phyloP scores from a whole-genome alignment of 306 rosid genomes.

The Sicyos baderoa region DNA sequence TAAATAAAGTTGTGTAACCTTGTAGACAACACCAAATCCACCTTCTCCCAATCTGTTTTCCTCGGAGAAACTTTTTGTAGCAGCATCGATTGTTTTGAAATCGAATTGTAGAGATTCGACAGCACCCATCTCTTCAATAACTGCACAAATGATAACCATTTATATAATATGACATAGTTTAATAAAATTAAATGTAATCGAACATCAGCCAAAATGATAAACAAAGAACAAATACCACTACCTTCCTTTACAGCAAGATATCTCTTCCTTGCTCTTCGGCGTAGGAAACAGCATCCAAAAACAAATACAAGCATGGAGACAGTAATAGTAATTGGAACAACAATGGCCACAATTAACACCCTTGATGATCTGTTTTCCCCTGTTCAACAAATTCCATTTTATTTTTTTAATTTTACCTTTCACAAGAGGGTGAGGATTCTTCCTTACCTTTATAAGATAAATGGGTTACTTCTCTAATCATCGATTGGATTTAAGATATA shows the following conservation, averaged over 20 bases:
- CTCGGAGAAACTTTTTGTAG: slow-evolving; percentile 36
- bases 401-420: no score
- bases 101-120: slow-evolving; percentile 36
- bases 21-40: slow-evolving; percentile 50
- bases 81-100: slow-evolving; percentile 33
- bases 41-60: slow-evolving; percentile 43
- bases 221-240: neutral
- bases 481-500: no score
- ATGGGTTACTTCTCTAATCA: no score
- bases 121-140: slow-evolving; percentile 1
- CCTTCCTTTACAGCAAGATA: neutral
- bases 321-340: slow-evolving; percentile 5
- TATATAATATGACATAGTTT: no score
- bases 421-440: no score
- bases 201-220: no score
- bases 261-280: slow-evolving; percentile 16
- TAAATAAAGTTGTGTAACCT: slow-evolving; percentile 20
- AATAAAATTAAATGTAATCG: no score
- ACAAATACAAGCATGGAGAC: neutral
- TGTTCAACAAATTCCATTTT: neutral
- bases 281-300: slow-evolving; percentile 2
- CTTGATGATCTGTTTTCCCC: slow-evolving; percentile 12
- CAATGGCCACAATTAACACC: neutral
- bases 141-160: neutral
- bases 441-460: no score